phyloP scores from a whole-genome alignment of 352 stramenopile species.

The Vaucheria bursata region DNA sequence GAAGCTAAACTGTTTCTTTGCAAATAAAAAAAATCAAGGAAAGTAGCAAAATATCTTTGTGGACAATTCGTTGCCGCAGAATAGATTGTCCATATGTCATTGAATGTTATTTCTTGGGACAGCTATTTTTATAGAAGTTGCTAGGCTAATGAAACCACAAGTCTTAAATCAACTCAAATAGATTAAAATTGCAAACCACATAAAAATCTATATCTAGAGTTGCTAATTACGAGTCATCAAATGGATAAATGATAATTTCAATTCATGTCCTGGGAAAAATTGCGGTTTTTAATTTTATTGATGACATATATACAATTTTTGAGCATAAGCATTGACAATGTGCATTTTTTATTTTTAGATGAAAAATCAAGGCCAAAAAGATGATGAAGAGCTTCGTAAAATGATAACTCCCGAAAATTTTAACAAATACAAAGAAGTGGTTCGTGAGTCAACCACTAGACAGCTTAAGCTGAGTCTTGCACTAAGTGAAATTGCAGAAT shows the following conservation, averaged over 20 bases:
- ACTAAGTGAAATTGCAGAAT: conserved; percentile 60
- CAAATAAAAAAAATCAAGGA: too few relatives aligned
- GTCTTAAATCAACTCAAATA: too few relatives aligned
- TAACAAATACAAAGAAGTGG: conserved; percentile 68
- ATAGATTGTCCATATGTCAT: too few relatives aligned
- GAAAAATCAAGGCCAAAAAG: conserved; percentile 53
- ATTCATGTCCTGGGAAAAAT: background rate
- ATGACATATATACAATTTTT: background rate
- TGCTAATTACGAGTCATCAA: too few relatives aligned
- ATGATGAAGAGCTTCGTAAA: conserved; percentile 63
- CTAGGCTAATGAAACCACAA: too few relatives aligned
- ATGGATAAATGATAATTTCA: background rate
- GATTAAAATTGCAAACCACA: too few relatives aligned
- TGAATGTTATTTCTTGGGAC: too few relatives aligned
- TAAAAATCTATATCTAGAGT: too few relatives aligned
- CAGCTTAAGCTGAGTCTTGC: conserved; percentile 62
- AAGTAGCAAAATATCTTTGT: too few relatives aligned
- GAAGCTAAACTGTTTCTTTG: too few relatives aligned
- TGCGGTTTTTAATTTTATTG: background rate
- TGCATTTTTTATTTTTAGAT: conserved; percentile 26
- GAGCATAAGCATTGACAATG: background rate
- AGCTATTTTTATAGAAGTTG: too few relatives aligned
- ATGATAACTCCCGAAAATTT: conserved; percentile 66
- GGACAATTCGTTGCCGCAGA: too few relatives aligned
- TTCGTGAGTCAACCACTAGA: conserved; percentile 54